Evolutionary conservation across 2,329 filamentous ascomycete genomes (phyloP).

Genomic region (Zymoseptoria tritici): DNA sequence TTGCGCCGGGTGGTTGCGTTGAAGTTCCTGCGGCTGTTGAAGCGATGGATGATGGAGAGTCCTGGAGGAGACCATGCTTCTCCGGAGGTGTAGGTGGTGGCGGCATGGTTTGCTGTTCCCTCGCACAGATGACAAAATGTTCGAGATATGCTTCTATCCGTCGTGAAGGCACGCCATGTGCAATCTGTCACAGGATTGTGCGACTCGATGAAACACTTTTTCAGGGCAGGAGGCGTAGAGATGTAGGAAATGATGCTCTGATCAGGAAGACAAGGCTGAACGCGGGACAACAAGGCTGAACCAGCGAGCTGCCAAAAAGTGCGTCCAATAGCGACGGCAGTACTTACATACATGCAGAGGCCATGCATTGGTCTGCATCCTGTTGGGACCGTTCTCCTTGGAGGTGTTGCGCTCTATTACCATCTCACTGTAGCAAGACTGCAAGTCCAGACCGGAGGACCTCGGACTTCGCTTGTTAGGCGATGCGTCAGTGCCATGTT

Average conservation of each 20-base stretch:
- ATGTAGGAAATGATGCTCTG: not conserved
- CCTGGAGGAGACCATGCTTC: slow-evolving; percentile 12
- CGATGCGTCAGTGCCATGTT: not conserved
- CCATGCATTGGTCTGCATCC: not conserved
- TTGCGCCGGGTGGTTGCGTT: slow-evolving; percentile 7
- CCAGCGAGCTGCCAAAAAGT: not conserved
- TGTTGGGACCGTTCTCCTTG: not conserved
- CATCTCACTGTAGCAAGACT: not conserved
- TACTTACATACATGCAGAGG: not conserved
- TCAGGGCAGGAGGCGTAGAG: not conserved
- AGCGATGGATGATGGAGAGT: slow-evolving; percentile 1
- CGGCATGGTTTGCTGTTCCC: slow-evolving; percentile 10
- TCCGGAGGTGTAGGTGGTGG: slow-evolving; percentile 6
- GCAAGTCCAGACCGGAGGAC: not conserved
- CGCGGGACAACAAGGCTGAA: not conserved
- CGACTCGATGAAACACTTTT: not conserved
- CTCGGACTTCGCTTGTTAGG: not conserved
- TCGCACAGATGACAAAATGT: slow-evolving; percentile 3
- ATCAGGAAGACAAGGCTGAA: not conserved
- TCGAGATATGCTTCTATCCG: slow-evolving; percentile 7
- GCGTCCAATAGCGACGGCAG: not conserved
- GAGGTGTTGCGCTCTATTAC: not conserved
- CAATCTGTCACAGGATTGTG: not conserved
- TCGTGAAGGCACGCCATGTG: not conserved
- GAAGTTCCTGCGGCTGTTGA: slow-evolving; percentile 1